A percentile compares a stretch with the other conserved stretches of the same genome.
These are phyloP conservation scores for Gentiana straminea DNA, from an alignment of 257 asterid species.

Conservation along the genomic window DNA sequence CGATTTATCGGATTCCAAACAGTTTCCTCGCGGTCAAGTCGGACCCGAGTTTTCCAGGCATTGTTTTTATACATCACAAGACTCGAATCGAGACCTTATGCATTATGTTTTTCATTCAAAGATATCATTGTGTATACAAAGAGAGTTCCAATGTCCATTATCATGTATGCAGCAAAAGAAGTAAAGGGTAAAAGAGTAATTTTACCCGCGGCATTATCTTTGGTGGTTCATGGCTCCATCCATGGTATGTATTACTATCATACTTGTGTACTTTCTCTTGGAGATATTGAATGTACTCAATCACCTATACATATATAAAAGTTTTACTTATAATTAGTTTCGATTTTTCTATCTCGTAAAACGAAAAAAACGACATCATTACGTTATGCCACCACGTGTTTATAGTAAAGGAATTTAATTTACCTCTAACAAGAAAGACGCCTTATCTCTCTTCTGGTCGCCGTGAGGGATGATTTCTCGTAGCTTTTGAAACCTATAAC, in stretches of 20 bases:
- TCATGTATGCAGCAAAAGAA: neutral
- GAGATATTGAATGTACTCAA: conserved; percentile 77
- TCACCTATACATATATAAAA: conserved; percentile 74
- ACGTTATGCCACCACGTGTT: no score
- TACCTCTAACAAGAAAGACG: conserved; percentile 92
- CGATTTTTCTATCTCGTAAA: neutral
- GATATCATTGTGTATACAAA: no score
- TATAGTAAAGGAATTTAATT: neutral
- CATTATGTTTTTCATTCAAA: no score
- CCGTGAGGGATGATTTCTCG: conserved; percentile 82
- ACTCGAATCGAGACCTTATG: no score
- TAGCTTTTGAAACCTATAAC: conserved; percentile 72
- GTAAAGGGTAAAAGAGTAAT: neutral
- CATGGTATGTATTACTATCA: conserved; percentile 46
- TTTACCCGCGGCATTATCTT: conserved; percentile 61
- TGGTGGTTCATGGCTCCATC: conserved; percentile 62
- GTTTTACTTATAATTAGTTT: conserved; percentile 5
- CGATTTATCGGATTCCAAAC: no score
- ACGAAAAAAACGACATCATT: neutral
- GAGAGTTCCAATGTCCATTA: no score
- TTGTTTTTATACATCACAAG: no score
- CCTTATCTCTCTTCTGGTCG: conserved; percentile 97
- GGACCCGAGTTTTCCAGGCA: no score
- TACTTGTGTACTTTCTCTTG: conserved; percentile 78
- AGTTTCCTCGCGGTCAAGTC: no score